Conservation (phyloP, 176 grass and related monocot species). For the Eleusine indica region DNA sequence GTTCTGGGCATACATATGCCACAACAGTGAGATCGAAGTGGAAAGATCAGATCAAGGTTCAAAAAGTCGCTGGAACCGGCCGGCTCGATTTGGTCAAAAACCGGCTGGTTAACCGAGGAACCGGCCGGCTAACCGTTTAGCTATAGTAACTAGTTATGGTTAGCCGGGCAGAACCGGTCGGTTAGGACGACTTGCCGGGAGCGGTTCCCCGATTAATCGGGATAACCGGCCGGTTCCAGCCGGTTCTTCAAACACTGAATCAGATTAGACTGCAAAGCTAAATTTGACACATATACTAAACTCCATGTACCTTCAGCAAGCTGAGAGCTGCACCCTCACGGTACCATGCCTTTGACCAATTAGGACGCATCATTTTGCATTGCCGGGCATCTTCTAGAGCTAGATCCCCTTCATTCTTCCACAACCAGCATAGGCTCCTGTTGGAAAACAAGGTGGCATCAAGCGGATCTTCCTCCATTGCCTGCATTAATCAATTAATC, state of each 20-base stretch:
- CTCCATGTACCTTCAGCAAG: constrained; percentile 16
- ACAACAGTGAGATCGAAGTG: neutral
- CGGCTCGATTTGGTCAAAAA: too few species aligned
- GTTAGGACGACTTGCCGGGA: too few species aligned
- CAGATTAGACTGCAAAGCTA: neutral
- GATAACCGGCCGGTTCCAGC: too few species aligned
- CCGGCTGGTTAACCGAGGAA: too few species aligned
- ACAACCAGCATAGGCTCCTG: neutral
- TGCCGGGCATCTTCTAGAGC: neutral
- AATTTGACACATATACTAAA: neutral
- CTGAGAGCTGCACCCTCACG: neutral
- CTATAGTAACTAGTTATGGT: too few species aligned
- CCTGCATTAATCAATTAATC: neutral
- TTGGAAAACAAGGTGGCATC: constrained; percentile 20
- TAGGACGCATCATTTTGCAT: neutral
- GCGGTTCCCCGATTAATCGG: too few species aligned
- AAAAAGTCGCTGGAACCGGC: too few species aligned
- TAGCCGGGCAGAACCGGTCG: too few species aligned
- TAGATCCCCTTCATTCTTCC: neutral
- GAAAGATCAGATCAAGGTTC: neutral
- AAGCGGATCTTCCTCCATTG: neutral
- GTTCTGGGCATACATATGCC: neutral
- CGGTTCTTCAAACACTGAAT: too few species aligned
- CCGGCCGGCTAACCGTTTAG: too few species aligned
- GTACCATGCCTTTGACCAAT: constrained; percentile 27